Conservation (phyloP, 2,329 filamentous ascomycete genomes). For the Fusarium circinatum region DNA sequence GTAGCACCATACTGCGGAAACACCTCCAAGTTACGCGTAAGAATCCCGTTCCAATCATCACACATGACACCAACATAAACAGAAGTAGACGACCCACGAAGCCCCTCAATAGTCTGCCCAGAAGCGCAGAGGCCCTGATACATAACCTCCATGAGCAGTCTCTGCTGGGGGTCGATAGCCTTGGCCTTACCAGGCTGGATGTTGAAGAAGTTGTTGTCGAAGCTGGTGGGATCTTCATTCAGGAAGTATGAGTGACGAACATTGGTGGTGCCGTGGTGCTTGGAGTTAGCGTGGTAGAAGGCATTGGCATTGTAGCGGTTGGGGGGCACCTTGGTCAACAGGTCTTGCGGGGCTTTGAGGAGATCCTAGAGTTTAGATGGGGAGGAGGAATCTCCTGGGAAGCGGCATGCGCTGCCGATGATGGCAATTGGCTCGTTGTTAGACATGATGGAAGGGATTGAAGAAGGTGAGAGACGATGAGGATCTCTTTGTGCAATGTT, state of each 20-base stretch:
- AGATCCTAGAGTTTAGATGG: slow-evolving; percentile 3
- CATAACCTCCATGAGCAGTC: background rate
- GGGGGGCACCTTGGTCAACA: background rate
- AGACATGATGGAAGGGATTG: background rate
- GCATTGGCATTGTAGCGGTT: background rate
- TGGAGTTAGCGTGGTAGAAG: background rate
- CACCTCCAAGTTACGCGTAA: background rate
- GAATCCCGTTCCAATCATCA: background rate
- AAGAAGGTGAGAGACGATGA: background rate
- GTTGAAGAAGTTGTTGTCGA: slow-evolving; percentile 40
- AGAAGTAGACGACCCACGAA: slow-evolving; percentile 7
- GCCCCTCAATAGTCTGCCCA: background rate
- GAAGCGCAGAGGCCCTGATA: background rate
- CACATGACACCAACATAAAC: slow-evolving; percentile 11
- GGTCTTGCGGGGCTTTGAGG: accelerated
- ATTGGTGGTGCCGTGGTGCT: background rate
- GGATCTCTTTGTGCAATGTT: background rate
- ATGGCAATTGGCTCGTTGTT: slow-evolving; percentile 52
- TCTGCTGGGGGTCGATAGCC: background rate
- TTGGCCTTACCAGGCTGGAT: background rate
- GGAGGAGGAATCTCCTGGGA: slow-evolving; percentile 48
- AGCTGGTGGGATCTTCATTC: background rate
- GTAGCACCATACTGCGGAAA: background rate
- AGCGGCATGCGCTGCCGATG: slow-evolving; percentile 53
- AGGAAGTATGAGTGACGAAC: background rate